Evolutionary conservation across 2,329 filamentous ascomycete genomes (phyloP).

Genomic region (Penicillium olsonii): DNA sequence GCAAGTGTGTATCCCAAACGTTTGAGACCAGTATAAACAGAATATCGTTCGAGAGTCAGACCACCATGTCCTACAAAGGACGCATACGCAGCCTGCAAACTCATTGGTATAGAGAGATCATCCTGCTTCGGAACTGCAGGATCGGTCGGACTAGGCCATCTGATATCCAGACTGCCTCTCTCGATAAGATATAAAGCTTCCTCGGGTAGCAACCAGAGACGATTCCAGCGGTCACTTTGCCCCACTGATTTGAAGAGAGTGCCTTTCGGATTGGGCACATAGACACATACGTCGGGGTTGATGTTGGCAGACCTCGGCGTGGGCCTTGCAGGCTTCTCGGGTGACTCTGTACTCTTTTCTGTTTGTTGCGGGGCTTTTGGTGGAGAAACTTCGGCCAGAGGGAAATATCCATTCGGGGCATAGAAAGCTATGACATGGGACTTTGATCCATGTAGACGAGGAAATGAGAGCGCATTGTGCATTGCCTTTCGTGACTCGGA

Average conservation of each 20-base stretch:
- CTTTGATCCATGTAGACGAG: slow-evolving; percentile 71
- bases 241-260: slow-evolving; percentile 77
- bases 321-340: slow-evolving; percentile 16
- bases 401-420: slow-evolving; percentile 59
- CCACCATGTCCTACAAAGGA: slow-evolving; percentile 71
- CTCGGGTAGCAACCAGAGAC: slow-evolving; percentile 84
- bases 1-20: slow-evolving; percentile 79
- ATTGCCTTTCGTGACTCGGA: slow-evolving; percentile 82
- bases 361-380: slow-evolving; percentile 18
- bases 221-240: slow-evolving; percentile 63
- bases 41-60: slow-evolving; percentile 74
- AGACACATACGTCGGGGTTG: slow-evolving; percentile 51
- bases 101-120: slow-evolving; percentile 75
- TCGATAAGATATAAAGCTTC: slow-evolving; percentile 90
- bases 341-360: slow-evolving; percentile 12
- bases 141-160: slow-evolving; percentile 66
- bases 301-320: slow-evolving; percentile 22
- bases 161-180: slow-evolving; percentile 80
- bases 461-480: slow-evolving; percentile 80
- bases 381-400: slow-evolving; percentile 16
- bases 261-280: slow-evolving; percentile 71
- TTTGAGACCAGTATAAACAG: slow-evolving; percentile 83
- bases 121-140: slow-evolving; percentile 40
- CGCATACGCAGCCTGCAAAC: slow-evolving; percentile 85
- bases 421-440: slow-evolving; percentile 71